A percentile compares a stretch with the other conserved stretches of the same genome.
Evolutionary conservation across 306 rosid species (phyloP).

Genomic region (Betula pendula): DNA sequence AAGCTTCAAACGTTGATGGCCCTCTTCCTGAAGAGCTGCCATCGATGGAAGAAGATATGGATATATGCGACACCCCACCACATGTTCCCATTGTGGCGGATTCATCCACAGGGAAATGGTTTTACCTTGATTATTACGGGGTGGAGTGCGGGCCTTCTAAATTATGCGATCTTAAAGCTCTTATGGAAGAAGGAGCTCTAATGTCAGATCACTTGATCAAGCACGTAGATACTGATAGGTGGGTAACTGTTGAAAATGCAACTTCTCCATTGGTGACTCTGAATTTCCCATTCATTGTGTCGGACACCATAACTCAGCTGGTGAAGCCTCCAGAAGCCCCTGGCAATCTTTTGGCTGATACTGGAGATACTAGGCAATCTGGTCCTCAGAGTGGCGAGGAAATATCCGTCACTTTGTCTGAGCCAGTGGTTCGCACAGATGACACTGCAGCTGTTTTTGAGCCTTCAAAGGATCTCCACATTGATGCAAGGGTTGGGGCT

Average conservation of each 20-base stretch:
- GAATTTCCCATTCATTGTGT: constrained; percentile 64
- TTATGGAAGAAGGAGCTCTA: constrained; percentile 82
- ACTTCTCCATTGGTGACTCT: constrained; percentile 69
- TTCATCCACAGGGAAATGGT: constrained; percentile 82
- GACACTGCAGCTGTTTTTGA: constrained; percentile 42
- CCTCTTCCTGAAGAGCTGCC: constrained; percentile 71
- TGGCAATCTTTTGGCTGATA: constrained; percentile 79
- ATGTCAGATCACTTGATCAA: constrained; percentile 90
- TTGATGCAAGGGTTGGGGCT: constrained; percentile 81
- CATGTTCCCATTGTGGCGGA: constrained; percentile 72
- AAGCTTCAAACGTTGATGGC: constrained; percentile 42
- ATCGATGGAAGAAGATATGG: constrained; percentile 99
- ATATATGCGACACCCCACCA: constrained; percentile 97
- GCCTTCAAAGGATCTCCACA: constrained; percentile 55
- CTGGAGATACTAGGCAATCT: constrained; percentile 52
- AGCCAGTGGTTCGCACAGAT: constrained; percentile 34
- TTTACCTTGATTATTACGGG: constrained; percentile 84
- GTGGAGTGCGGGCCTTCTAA: constrained; percentile 83
- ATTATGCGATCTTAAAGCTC: constrained; percentile 71
- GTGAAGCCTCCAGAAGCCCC: constrained; percentile 98
- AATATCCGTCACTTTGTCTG: constrained; percentile 21
- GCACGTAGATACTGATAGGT: constrained; percentile 87
- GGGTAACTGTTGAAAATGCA: constrained; percentile 97
- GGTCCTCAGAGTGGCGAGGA: constrained; percentile 44
- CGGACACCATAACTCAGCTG: constrained; percentile 73